A percentile compares a stretch with the other conserved stretches of the same genome.
Conservation (phyloP, 2,329 filamentous ascomycete genomes). For the Sporothrix pallida region DNA sequence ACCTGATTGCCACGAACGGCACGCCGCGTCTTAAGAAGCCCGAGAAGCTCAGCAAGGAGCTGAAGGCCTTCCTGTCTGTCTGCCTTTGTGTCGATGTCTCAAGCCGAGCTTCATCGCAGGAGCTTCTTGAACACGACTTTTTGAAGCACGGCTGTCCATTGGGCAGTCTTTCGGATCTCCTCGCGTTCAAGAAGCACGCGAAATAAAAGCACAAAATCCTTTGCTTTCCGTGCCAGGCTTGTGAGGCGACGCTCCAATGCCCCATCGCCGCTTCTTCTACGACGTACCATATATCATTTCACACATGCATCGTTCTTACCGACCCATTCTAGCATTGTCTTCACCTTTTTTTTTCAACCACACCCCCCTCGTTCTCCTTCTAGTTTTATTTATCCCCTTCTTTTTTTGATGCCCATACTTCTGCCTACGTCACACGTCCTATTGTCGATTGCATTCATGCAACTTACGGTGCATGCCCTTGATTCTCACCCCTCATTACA, state of each 20-base stretch:
- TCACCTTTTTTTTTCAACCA: background rate
- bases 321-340: background rate
- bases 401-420: background rate
- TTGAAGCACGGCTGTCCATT: conserved; percentile 88
- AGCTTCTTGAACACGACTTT: conserved; percentile 92
- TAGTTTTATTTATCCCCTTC: background rate
- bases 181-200: conserved; percentile 81
- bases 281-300: background rate
- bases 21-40: conserved; percentile 97
- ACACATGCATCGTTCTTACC: background rate
- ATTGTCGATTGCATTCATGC: conserved; percentile 5
- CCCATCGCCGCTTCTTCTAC: background rate
- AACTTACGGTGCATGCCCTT: background rate
- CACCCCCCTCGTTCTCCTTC: background rate
- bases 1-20: conserved; percentile 96
- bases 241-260: background rate
- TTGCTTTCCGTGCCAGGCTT: background rate
- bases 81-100: conserved; percentile 97
- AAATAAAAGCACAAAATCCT: conserved; percentile 52
- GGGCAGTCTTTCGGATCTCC: conserved; percentile 80
- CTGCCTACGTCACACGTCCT: background rate
- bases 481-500: background rate
- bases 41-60: conserved; percentile 95
- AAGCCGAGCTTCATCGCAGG: conserved; percentile 87
- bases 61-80: conserved; percentile 95